Percentiles rank a stretch among this genome's conserved stretches.
These are phyloP conservation scores for Neofusicoccum kwambonambiense DNA, from an alignment of 2,329 filamentous ascomycete species.

Conservation along the genomic window DNA sequence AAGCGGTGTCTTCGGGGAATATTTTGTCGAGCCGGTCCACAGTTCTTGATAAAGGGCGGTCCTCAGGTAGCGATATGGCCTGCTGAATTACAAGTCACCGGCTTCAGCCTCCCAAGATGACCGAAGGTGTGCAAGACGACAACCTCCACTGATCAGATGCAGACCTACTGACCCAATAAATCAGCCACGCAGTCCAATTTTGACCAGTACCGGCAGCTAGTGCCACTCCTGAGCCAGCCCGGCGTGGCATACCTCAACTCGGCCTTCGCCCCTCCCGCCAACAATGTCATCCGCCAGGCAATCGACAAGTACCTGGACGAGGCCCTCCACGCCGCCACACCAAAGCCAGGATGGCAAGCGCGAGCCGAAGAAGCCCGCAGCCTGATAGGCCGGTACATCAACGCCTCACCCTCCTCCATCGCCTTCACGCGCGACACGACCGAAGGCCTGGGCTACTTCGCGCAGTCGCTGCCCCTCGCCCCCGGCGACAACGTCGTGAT, in stretches of 20 bases:
- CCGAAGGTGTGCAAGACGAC: too few species aligned
- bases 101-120: too few species aligned
- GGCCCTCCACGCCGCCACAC: neutral
- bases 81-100: too few species aligned
- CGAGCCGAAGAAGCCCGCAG: neutral
- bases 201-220: neutral
- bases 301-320: neutral
- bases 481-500: neutral
- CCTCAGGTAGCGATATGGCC: too few species aligned
- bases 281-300: neutral
- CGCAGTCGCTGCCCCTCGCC: neutral
- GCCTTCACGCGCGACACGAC: neutral
- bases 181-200: neutral
- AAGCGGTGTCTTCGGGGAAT: too few species aligned
- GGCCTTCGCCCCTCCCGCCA: neutral
- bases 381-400: neutral
- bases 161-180: too few species aligned
- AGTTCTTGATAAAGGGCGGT: too few species aligned
- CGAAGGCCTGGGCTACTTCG: neutral
- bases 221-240: neutral
- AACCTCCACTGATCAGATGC: too few species aligned
- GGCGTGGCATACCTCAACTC: neutral
- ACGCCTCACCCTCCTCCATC: neutral
- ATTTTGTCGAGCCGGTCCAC: too few species aligned
- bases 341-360: neutral